These are phyloP conservation scores for Calonectria honghensis DNA, from an alignment of 2,329 filamentous ascomycete species.

Conservation along the genomic window DNA sequence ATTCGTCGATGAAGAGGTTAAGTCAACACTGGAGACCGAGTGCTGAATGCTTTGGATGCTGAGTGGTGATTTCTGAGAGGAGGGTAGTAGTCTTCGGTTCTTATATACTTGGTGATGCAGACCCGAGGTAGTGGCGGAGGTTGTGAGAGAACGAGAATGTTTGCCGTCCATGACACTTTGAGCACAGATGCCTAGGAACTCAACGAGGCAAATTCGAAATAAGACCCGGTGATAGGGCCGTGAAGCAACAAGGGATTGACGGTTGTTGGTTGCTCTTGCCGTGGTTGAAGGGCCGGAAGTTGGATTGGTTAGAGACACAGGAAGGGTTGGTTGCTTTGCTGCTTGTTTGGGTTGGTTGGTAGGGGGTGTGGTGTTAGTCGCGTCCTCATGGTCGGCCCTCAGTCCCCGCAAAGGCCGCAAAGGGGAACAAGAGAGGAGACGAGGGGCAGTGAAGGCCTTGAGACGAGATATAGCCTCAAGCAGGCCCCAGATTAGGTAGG, in stretches of 20 bases:
- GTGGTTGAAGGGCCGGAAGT: constrained; percentile 49
- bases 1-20: constrained; percentile 23
- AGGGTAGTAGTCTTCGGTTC: constrained; percentile 45
- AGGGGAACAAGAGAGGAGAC: constrained; percentile 42
- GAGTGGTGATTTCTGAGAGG: constrained; percentile 45
- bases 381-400: constrained; percentile 49
- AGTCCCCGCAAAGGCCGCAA: constrained; percentile 53
- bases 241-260: constrained; percentile 46
- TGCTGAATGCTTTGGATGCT: constrained; percentile 44
- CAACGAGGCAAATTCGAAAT: constrained; percentile 55
- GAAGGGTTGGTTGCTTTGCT: constrained; percentile 52
- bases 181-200: constrained; percentile 51
- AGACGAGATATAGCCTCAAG: constrained; percentile 52
- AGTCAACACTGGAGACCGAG: constrained; percentile 22
- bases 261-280: constrained; percentile 53
- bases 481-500: constrained; percentile 52
- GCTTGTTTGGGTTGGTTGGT: constrained; percentile 48
- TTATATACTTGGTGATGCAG: constrained; percentile 57
- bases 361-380: constrained; percentile 53
- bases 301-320: constrained; percentile 50
- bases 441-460: constrained; percentile 48
- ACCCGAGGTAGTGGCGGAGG: constrained; percentile 52
- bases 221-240: constrained; percentile 50
- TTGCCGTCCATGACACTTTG: constrained; percentile 55
- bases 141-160: constrained; percentile 52